Base-by-base conservation (phyloP, 768 basidiomycete genomes). In the Punctularia strigosozonata region DNA sequence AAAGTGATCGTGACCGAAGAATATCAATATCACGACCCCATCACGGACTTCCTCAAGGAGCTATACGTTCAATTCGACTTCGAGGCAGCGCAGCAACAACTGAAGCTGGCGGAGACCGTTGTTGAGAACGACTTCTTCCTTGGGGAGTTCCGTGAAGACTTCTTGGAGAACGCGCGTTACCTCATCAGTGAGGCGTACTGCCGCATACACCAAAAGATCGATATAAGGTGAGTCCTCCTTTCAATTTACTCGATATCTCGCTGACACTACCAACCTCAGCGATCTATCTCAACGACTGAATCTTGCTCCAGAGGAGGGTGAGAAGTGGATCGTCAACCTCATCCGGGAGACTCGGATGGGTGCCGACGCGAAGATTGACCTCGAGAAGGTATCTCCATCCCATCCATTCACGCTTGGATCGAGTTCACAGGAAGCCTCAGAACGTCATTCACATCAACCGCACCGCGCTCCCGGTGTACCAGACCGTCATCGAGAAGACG, bases 251-350 rank as follows among this genome's bases (percentile, higher is more conserved):
- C 13, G 13, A 20, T 36, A 17, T 31, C 22, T 14, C 21, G 13
- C 31, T 26, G 4, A 13, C 5, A 26, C 33, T 36, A 36, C 34
- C 1, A 4, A 15, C 24, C 10, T 4, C 45, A 91, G 90, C 43
- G 89, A 95, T 52, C 74, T 98, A 10, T 95, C 92, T 6, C 82
- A 88, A 51, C 79, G 94, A 6, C 71, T 98, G 12, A 97, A 97
- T 58, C 72, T 98, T 35, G 80, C 85, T n/a, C 75, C 70, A 30
- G 90, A 90, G 47, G 95, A 98, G 54, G 95, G 94, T 37, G 95
- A 99, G 57, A 94, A 94, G 52, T 99, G 94, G 94, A 94, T 98
- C 45, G 95, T 98, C 51, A 97, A 98, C 66, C 82, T 98, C 44
- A 95, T 98, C 51, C 79, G 95, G 24, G 95, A 98, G 61, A 94